A percentile compares a stretch with the other conserved stretches of the same genome.
Conservation (phyloP, 2,329 filamentous ascomycete species). For the Cucurbitaria berberidis region DNA sequence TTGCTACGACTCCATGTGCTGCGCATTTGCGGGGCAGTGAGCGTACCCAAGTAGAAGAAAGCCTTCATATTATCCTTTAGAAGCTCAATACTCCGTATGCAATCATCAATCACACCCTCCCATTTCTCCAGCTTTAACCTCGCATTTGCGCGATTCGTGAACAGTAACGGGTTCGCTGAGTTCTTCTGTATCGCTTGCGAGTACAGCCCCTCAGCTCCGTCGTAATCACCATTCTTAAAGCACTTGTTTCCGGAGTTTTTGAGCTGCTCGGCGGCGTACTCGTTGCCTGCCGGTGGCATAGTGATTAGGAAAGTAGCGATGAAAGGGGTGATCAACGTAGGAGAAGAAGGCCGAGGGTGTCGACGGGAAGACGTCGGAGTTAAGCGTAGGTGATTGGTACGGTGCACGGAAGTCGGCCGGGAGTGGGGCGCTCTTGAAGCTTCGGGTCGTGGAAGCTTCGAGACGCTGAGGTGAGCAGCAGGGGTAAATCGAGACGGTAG, state of each 20-base stretch:
- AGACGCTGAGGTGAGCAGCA: constrained; percentile 29
- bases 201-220: constrained; percentile 71
- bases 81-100: constrained; percentile 74
- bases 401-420: constrained; percentile 11
- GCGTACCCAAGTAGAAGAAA: constrained; percentile 71
- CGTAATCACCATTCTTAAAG: constrained; percentile 70
- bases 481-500: constrained; percentile 2
- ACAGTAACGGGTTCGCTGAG: constrained; percentile 76
- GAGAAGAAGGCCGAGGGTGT: constrained; percentile 1
- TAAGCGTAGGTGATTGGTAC: constrained; percentile 30
- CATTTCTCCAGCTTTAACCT: constrained; percentile 76
- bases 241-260: constrained; percentile 65
- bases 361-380: constrained; percentile 27
- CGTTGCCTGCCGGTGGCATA: constrained; percentile 39
- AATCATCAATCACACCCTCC: constrained; percentile 78
- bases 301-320: not conserved
- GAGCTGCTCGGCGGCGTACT: constrained; percentile 54
- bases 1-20: not conserved
- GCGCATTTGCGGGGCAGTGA: not conserved
- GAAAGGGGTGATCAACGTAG: not conserved
- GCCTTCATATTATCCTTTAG: constrained; percentile 76
- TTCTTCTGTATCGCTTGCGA: constrained; percentile 82
- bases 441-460: constrained; percentile 28
- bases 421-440: constrained; percentile 25
- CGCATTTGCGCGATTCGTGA: constrained; percentile 87